These are phyloP conservation scores for Purshia tridentata DNA, from an alignment of 306 rosid species.

Conservation along the genomic window DNA sequence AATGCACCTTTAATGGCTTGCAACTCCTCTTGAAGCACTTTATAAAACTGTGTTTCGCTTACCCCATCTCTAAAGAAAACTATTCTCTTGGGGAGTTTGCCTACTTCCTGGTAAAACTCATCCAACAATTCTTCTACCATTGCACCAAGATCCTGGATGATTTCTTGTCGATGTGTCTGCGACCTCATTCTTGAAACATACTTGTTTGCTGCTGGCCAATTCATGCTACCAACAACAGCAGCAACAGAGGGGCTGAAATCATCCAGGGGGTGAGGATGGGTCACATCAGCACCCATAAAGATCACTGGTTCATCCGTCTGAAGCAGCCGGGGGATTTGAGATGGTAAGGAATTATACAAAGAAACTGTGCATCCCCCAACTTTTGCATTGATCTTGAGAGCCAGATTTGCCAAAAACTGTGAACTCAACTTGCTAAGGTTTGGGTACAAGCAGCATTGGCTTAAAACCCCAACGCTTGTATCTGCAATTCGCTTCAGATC, in stretches of 20 bases:
- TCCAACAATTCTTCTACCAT: slow-evolving; percentile 87
- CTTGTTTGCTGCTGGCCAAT: slow-evolving; percentile 98
- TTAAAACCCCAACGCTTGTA: slow-evolving; percentile 81
- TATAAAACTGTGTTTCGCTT: slow-evolving; percentile 89
- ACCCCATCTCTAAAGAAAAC: slow-evolving; percentile 96
- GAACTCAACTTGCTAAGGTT: slow-evolving; percentile 76
- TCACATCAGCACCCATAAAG: slow-evolving; percentile 98
- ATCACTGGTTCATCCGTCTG: slow-evolving; percentile 63
- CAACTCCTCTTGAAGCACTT: slow-evolving; percentile 78
- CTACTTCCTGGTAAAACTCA: slow-evolving; percentile 71
- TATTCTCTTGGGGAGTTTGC: slow-evolving; percentile 74
- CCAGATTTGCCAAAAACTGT: slow-evolving; percentile 86
- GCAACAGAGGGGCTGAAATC: slow-evolving; percentile 95
- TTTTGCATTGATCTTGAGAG: slow-evolving; percentile 97
- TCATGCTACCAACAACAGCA: slow-evolving; percentile 98
- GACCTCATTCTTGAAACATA: slow-evolving; percentile 94
- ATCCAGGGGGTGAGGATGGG: slow-evolving; percentile 99
- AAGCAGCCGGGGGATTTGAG: slow-evolving; percentile 84
- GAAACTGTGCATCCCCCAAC: slow-evolving; percentile 98
- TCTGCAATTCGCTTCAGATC: slow-evolving; percentile 93
- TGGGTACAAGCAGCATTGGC: slow-evolving; percentile 88
- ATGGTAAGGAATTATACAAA: slow-evolving; percentile 75
- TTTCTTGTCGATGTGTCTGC: slow-evolving; percentile 96
- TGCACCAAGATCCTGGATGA: slow-evolving; percentile 72
- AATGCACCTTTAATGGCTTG: slow-evolving; percentile 73